These are phyloP conservation scores for Talaromyces verruculosus DNA, from an alignment of 2,329 filamentous ascomycete genomes.

Conservation along the genomic window DNA sequence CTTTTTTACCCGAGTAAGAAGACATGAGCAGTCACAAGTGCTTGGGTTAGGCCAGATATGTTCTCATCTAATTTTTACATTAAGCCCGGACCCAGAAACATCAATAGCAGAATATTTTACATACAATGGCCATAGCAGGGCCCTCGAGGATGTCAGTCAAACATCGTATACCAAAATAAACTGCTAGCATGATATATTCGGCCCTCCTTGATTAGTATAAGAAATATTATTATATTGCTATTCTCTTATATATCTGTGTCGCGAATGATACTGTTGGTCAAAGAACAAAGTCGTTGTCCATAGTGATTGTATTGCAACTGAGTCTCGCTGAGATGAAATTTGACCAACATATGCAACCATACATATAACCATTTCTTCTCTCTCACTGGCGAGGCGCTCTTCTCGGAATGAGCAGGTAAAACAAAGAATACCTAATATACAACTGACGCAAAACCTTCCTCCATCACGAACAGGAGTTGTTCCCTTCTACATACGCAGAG, in stretches of 20 bases:
- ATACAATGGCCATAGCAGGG: neutral
- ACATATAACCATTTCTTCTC: neutral
- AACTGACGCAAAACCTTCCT: neutral
- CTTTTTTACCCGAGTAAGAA: neutral
- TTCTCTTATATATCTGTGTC: neutral
- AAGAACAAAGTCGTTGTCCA: neutral
- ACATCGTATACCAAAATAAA: neutral
- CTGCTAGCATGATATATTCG: neutral
- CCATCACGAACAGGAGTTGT: neutral
- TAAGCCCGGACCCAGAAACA: neutral
- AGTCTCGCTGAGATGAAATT: neutral
- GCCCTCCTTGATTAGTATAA: neutral
- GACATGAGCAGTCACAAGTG: neutral
- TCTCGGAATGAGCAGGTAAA: neutral
- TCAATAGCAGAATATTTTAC: neutral
- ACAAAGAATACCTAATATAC: neutral
- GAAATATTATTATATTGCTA: neutral
- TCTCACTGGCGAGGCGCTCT: neutral
- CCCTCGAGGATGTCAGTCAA: neutral
- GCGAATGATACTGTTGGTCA: neutral
- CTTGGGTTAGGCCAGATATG: too few species aligned
- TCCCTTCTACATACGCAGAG: neutral
- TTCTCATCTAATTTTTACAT: neutral
- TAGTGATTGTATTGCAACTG: neutral
- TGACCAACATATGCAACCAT: neutral